Evolutionary conservation across 768 basidiomycete genomes (phyloP).

Genomic region (Podaxis carcinomalis): DNA sequence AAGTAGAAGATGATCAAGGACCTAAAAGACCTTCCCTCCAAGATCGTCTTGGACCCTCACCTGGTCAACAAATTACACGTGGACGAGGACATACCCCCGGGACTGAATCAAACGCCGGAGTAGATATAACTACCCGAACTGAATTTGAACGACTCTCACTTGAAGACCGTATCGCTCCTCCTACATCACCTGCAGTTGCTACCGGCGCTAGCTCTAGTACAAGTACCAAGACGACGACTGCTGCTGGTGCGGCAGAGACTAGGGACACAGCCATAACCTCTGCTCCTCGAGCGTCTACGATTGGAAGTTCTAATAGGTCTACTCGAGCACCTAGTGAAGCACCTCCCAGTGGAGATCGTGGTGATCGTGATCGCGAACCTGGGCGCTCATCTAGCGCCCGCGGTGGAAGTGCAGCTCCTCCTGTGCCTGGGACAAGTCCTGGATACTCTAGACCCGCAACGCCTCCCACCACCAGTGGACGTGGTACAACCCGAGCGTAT

Average conservation of each 20-base stretch:
- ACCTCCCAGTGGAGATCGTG: not conserved
- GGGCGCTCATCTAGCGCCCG: not conserved
- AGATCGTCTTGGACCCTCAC: conserved; percentile 4
- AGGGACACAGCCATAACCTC: not conserved
- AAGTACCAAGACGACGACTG: not conserved
- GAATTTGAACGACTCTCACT: conserved; percentile 4
- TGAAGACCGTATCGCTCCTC: conserved; percentile 3
- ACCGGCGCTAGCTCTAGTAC: not conserved
- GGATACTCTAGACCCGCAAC: conserved; percentile 1
- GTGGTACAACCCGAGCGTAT: not conserved
- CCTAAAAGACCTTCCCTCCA: conserved; percentile 1
- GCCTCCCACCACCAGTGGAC: not conserved
- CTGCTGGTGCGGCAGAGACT: not conserved
- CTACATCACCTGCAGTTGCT: not conserved
- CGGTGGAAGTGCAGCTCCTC: not conserved
- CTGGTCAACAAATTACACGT: not conserved
- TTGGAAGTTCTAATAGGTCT: not conserved
- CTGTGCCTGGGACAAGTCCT: not conserved
- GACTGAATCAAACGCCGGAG: not conserved
- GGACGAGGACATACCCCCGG: conserved; percentile 1
- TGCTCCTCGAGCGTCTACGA: not conserved
- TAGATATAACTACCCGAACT: not conserved
- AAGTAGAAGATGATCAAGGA: not conserved
- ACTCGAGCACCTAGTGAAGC: not conserved
- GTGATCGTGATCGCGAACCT: not conserved